Base-by-base conservation (phyloP, 257 asterid genomes). In the Pogostemon cablin region DNA sequence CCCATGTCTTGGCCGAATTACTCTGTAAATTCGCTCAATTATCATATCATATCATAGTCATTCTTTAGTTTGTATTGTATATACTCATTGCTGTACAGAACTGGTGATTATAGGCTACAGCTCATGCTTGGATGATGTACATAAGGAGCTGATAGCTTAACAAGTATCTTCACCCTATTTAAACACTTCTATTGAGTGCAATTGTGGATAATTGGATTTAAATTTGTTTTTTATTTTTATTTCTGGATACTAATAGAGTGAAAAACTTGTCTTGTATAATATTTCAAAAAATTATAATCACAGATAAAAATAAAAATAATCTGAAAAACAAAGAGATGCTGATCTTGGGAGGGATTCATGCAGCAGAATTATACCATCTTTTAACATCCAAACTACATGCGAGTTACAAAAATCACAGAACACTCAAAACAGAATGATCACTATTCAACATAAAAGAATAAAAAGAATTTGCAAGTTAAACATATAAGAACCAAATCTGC, bases 371-470 rank as follows among this genome's bases (percentile, higher is more conserved):
- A 12, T 38, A 43, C 55, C 48, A 57, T 60, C 41, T 53, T 69
- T 67, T 53, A 49, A 77, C 54, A 39, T 53, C 10, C 39, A 47
- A 73, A 65, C 61, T 73, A 62, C 78, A 76, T 62, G 50, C 4
- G 3, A 68, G 62, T 72, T 74, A 79, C 86, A 69, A 77, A 68
- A 54, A 43, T 43, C 65, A 69, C 11, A 68, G 3, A 64, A 66
- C 57, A 69, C 37, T 55, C 72, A 64, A 50, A 25, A 53, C 74
- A 77, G 52, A 70, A 67, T 54, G 5, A 60, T 52, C 64, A 62
- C 80, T 74, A 59, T 66, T 71, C 62, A 72, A 73, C 17, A 65
- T 64, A 58, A 81, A 84, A 79, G 81, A 84, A 81, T 80, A 9
- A 58, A 79, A 79, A 76, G 78, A 84, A 84, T 81, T 72, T 77